phyloP scores from a whole-genome alignment of 495 filamentous ascomycete species.

The Ascodesmis nigricans region DNA sequence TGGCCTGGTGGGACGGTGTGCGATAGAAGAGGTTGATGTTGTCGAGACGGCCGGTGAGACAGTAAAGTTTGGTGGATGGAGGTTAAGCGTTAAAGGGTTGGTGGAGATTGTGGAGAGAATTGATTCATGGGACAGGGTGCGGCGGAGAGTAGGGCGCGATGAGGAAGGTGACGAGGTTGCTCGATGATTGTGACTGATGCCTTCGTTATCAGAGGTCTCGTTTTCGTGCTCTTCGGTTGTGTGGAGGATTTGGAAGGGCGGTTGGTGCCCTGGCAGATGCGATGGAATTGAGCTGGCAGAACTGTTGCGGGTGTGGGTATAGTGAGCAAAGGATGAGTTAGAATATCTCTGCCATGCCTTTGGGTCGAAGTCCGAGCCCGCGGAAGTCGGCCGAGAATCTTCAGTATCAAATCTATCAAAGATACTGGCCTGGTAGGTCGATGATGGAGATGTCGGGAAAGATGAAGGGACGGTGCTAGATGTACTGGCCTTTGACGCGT shows the following conservation, averaged over 20 bases:
- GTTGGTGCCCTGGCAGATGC: too few relatives aligned
- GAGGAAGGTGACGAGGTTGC: too few relatives aligned
- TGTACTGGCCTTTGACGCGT: slow-evolving; percentile 9
- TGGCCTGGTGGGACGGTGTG: too few relatives aligned
- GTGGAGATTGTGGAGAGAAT: too few relatives aligned
- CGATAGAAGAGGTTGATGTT: too few relatives aligned
- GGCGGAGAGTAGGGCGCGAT: too few relatives aligned
- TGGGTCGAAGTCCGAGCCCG: slow-evolving; percentile 12
- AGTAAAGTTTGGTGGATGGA: too few relatives aligned
- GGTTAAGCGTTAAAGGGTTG: too few relatives aligned
- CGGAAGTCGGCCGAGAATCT: slow-evolving; percentile 13
- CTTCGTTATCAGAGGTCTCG: neutral
- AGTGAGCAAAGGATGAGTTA: slow-evolving; percentile 9
- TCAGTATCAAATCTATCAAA: slow-evolving; percentile 46
- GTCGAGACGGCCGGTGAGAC: too few relatives aligned
- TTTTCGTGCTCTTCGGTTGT: slow-evolving; percentile 12
- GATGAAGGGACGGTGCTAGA: too few relatives aligned
- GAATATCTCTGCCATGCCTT: slow-evolving; percentile 5
- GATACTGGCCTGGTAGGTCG: slow-evolving; percentile 46
- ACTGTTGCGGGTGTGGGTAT: slow-evolving; percentile 10
- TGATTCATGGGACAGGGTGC: too few relatives aligned
- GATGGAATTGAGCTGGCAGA: too few relatives aligned
- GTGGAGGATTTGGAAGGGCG: slow-evolving; percentile 15
- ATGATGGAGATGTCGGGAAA: slow-evolving; percentile 59
- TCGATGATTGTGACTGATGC: neutral